Conservation (phyloP, 768 basidiomycete species). For the Calocybe indica region DNA sequence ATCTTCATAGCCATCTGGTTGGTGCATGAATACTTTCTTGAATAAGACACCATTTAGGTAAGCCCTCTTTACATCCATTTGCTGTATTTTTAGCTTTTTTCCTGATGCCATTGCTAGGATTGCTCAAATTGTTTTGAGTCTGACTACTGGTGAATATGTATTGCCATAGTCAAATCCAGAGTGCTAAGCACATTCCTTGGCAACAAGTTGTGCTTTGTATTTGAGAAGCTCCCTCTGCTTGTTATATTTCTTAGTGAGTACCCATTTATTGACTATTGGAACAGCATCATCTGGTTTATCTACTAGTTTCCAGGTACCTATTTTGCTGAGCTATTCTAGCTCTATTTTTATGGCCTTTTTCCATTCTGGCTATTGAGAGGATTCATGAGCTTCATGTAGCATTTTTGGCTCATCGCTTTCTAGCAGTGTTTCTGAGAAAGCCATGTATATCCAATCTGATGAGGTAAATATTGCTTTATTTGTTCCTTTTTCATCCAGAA, state of each 20-base stretch:
- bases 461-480: no score
- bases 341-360: slow-evolving; percentile 19
- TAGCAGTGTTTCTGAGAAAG: no score
- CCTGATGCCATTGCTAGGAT: slow-evolving; percentile 19
- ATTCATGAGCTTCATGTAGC: slow-evolving; percentile 3
- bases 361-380: slow-evolving; percentile 8
- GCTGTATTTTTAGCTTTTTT: slow-evolving; percentile 8
- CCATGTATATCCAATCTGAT: no score
- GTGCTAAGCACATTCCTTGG: slow-evolving; percentile 24
- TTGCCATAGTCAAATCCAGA: slow-evolving; percentile 25
- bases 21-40: slow-evolving; percentile 17
- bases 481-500: no score
- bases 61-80: slow-evolving; percentile 14
- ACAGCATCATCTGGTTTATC: slow-evolving; percentile 17
- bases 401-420: slow-evolving; percentile 6
- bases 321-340: slow-evolving; percentile 16
- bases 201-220: slow-evolving; percentile 27
- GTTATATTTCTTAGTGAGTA: slow-evolving; percentile 19
- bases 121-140: slow-evolving; percentile 10
- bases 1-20: slow-evolving; percentile 21
- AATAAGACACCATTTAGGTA: slow-evolving; percentile 16
- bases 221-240: slow-evolving; percentile 13
- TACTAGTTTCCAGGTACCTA: slow-evolving; percentile 21
- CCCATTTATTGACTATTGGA: slow-evolving; percentile 23
- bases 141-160: slow-evolving; percentile 15